Base-by-base conservation (phyloP, 1,139 yeast genomes). In the Yamadazyma jaroonii region DNA sequence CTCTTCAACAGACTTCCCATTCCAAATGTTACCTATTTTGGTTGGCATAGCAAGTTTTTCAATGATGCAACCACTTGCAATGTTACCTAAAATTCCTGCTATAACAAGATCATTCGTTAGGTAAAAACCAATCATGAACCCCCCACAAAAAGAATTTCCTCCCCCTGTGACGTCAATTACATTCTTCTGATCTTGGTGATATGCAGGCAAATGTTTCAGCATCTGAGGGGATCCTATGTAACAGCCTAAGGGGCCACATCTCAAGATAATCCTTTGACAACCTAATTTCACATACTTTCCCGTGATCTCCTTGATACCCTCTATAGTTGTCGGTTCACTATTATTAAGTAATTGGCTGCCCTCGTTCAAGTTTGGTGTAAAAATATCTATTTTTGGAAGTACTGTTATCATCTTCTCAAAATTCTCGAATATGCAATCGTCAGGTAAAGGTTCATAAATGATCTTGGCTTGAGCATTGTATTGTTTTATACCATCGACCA, bases 151-250 rank as follows among this genome's bases (percentile, higher is more conserved):
- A 0, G 94, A 72, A 55, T 90, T 90, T 0, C 97, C 97, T 3
- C 95, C 96, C 0, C 97, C 97, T 0, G 97, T 90, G 0, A 95
- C 96, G 56, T 90, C 97, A 2, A 79, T 62, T 1, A 89, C 92
- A 25, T 61, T 59, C 3, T 50, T 46, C 42, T 67, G 74, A 41
- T 58, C 65, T 32, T 58, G 60, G 53, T 87, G 95, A 54, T 83
- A 90, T 0, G 96, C 89, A 0, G 94, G 92, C 23, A 79, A 71
- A 76, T 80, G 69, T 9, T 50, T 42, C 4, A 14, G 23, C 5
- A 52, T 38, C 32, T 4, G 29, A 5, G 34, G 26, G 3, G 59
- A 46, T 4, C 48, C 47, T 9, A 57, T 52, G 24, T 68, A 64
- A 47, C 88, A 79, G 0, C 96, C 96, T 20, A 70, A 46, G 4